Evolutionary conservation across 257 asterid species (phyloP).

Genomic region (Thymus mandschuricus): DNA sequence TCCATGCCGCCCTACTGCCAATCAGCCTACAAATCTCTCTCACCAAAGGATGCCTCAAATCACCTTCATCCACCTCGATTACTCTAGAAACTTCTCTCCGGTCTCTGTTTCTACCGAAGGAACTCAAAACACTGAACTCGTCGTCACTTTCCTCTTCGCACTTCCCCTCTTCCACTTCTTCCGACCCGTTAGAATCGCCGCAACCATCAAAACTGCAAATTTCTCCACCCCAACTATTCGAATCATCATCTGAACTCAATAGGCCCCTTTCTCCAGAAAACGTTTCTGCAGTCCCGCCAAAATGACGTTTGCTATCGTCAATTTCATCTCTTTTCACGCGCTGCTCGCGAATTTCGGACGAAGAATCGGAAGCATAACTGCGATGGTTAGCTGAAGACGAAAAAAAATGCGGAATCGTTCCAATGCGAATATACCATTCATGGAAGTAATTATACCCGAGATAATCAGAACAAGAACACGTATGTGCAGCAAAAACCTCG

Average conservation of each 20-base stretch:
- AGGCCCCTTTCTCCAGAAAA: conserved; percentile 29
- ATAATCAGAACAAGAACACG: conserved; percentile 31
- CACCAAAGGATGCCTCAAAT: conserved; percentile 76
- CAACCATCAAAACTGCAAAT: conserved; percentile 39
- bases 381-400: conserved; percentile 33
- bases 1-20: conserved; percentile 64
- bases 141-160: conserved; percentile 42
- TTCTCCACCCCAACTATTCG: conserved; percentile 33
- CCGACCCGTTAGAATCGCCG: conserved; percentile 45
- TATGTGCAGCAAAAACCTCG: conserved; percentile 8
- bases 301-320: conserved; percentile 33
- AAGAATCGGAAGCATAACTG: conserved; percentile 18
- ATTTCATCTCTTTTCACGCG: conserved; percentile 27
- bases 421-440: conserved; percentile 27
- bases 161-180: conserved; percentile 39
- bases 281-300: conserved; percentile 34
- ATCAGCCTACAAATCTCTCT: conserved; percentile 76
- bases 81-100: conserved; percentile 37
- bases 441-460: conserved; percentile 22
- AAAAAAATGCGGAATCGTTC: conserved; percentile 31
- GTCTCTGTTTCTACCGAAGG: conserved; percentile 40
- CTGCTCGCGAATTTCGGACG: conserved; percentile 30
- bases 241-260: conserved; percentile 32
- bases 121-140: conserved; percentile 63
- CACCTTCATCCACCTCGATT: conserved; percentile 59